Evolutionary conservation across 176 grass and related monocot genomes (phyloP).

Genomic region (Urochloa ruziziensis): DNA sequence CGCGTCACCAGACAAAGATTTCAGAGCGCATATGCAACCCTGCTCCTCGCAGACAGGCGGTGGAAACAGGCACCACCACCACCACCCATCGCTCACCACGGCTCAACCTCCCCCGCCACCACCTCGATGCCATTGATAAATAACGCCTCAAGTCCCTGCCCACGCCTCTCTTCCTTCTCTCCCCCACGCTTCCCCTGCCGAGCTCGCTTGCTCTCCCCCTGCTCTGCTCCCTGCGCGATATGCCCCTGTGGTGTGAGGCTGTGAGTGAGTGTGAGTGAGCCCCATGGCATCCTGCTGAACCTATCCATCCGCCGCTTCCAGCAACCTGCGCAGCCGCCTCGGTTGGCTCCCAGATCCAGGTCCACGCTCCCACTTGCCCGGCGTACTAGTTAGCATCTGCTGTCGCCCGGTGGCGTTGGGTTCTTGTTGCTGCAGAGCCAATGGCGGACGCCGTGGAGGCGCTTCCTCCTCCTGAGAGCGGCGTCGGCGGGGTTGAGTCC

Average conservation of each 20-base stretch:
- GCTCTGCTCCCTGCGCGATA: not conserved
- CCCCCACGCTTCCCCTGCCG: not conserved
- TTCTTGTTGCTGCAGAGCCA: not conserved
- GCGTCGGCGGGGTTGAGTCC: not conserved
- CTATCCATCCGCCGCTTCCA: not conserved
- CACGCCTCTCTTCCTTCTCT: conserved; percentile 4
- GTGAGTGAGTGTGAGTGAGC: too few species aligned
- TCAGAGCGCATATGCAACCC: conserved; percentile 53
- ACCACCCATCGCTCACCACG: not conserved
- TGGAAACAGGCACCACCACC: not conserved
- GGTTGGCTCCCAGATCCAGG: not conserved
- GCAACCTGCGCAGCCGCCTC: not conserved
- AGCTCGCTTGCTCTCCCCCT: not conserved
- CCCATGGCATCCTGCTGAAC: not conserved
- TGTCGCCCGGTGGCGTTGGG: not conserved
- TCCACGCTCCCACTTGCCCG: not conserved
- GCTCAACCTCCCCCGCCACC: not conserved
- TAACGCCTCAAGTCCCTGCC: conserved; percentile 30
- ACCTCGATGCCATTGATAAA: conserved; percentile 40
- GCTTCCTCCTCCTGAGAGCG: conserved; percentile 8
- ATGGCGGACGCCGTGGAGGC: conserved; percentile 35
- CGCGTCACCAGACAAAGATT: conserved; percentile 44
- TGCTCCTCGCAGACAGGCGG: conserved; percentile 29
- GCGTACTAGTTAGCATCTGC: not conserved
- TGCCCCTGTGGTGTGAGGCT: too few species aligned